phyloP scores from a whole-genome alignment of 352 stramenopile genomes.

The Nothophytophthora sp. region DNA sequence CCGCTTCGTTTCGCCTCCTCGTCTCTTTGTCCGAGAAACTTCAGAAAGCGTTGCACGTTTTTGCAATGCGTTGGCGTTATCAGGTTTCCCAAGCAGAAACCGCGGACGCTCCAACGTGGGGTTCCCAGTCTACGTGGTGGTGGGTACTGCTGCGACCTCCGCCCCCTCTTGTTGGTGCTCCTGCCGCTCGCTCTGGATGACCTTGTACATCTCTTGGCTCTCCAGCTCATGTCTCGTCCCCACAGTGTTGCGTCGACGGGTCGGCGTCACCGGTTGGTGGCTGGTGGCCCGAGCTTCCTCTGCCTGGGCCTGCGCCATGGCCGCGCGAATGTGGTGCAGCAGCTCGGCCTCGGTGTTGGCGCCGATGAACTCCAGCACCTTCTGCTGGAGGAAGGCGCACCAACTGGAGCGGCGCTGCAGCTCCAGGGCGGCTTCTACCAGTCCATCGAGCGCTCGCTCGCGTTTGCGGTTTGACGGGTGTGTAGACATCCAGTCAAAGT shows the following conservation, averaged over 20 bases:
- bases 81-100: too few species aligned
- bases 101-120: too few species aligned
- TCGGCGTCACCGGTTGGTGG: slow-evolving; percentile 1
- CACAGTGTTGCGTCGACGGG: slow-evolving; percentile 38
- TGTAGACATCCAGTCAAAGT: slow-evolving; percentile 63
- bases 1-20: too few species aligned
- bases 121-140: neutral
- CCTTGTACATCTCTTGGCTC: slow-evolving; percentile 58
- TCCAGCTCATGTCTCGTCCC: slow-evolving; percentile 59
- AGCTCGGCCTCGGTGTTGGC: slow-evolving; percentile 36
- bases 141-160: slow-evolving; percentile 4
- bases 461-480: slow-evolving; percentile 69
- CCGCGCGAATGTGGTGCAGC: slow-evolving; percentile 37
- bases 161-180: slow-evolving; percentile 7
- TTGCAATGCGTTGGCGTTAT: too few species aligned
- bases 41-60: too few species aligned
- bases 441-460: slow-evolving; percentile 37
- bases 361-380: slow-evolving; percentile 48
- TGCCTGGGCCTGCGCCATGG: slow-evolving; percentile 18
- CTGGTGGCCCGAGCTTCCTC: slow-evolving; percentile 16
- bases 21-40: too few species aligned
- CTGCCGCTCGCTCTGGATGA: slow-evolving; percentile 18
- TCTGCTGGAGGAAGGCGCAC: slow-evolving; percentile 57
- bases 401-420: slow-evolving; percentile 49
- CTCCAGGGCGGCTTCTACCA: slow-evolving; percentile 46